These are phyloP conservation scores for Leptomonas pyrrhocoris DNA, from an alignment of 208 protist genomes.

Conservation along the genomic window DNA sequence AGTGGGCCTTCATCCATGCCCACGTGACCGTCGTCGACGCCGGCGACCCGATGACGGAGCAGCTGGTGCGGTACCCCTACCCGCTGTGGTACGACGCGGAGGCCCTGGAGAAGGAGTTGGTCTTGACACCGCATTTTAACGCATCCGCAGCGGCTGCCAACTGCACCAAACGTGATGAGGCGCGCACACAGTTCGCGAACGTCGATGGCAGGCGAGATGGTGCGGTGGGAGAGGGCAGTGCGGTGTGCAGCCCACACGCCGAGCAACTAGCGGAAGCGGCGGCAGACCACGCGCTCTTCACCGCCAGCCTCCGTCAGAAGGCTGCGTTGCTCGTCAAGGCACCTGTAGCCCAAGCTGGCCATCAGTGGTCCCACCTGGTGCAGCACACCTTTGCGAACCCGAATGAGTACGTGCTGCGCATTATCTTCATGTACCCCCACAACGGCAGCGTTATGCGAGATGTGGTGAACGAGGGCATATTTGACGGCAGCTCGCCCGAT, in stretches of 20 bases:
- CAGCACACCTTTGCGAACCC: constrained; percentile 43
- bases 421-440: constrained; percentile 80
- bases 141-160: background rate
- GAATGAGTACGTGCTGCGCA: constrained; percentile 59
- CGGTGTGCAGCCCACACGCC: background rate
- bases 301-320: constrained; percentile 15
- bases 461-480: constrained; percentile 51
- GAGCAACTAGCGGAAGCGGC: constrained; percentile 1
- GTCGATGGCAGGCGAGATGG: background rate
- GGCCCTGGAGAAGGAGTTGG: constrained; percentile 7
- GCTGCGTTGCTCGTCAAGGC: constrained; percentile 16
- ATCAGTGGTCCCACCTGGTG: constrained; percentile 26
- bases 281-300: constrained; percentile 29
- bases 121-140: constrained; percentile 6
- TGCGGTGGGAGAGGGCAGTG: background rate
- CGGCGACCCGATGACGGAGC: constrained; percentile 37
- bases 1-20: constrained; percentile 51
- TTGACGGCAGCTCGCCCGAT: constrained; percentile 16
- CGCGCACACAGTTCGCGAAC: background rate
- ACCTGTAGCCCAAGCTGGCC: constrained; percentile 12
- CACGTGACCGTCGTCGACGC: constrained; percentile 61
- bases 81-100: constrained; percentile 24
- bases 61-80: constrained; percentile 26
- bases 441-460: constrained; percentile 71
- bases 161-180: too few relatives aligned